Percentiles rank a stretch among this genome's conserved stretches.
These are phyloP conservation scores for Puccinia polysora DNA, from an alignment of 1,284 basidiomycete species.

Conservation along the genomic window DNA sequence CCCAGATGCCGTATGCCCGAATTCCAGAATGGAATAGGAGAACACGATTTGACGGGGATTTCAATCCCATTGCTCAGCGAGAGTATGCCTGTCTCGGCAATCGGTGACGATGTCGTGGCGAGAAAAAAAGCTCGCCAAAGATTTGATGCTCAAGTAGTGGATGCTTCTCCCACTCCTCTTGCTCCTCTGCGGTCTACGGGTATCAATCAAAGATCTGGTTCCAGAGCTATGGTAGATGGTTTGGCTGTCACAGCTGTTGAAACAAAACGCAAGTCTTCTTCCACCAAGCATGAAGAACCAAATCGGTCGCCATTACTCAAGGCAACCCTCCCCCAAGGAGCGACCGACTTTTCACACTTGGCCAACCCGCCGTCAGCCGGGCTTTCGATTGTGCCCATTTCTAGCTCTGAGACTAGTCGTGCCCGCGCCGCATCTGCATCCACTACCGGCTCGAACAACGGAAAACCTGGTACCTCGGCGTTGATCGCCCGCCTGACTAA, in stretches of 20 bases:
- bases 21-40: conserved; percentile 82
- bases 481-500: conserved; percentile 36
- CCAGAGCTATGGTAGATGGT: conserved; percentile 30
- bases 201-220: conserved; percentile 45
- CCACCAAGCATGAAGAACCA: conserved; percentile 26
- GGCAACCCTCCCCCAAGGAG: conserved; percentile 29
- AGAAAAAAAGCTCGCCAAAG: conserved; percentile 34
- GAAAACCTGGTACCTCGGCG: conserved; percentile 22
- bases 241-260: conserved; percentile 35
- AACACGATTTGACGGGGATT: conserved; percentile 81
- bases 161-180: conserved; percentile 44
- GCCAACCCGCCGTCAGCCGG: conserved; percentile 37
- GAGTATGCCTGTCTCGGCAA: conserved; percentile 48
- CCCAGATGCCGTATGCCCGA: conserved; percentile 89
- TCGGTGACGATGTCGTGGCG: conserved; percentile 25
- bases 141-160: conserved; percentile 39
- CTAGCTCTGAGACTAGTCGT: conserved; percentile 31
- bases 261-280: conserved; percentile 31
- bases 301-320: conserved; percentile 43
- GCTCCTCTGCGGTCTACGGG: conserved; percentile 12
- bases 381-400: conserved; percentile 34
- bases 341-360: conserved; percentile 34
- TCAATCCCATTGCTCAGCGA: conserved; percentile 66
- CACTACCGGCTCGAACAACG: conserved; percentile 31
- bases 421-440: conserved; percentile 32